These are phyloP conservation scores for Rhizomucor miehei DNA, from an alignment of 371 early-diverging fungal genomes.

Conservation along the genomic window DNA sequence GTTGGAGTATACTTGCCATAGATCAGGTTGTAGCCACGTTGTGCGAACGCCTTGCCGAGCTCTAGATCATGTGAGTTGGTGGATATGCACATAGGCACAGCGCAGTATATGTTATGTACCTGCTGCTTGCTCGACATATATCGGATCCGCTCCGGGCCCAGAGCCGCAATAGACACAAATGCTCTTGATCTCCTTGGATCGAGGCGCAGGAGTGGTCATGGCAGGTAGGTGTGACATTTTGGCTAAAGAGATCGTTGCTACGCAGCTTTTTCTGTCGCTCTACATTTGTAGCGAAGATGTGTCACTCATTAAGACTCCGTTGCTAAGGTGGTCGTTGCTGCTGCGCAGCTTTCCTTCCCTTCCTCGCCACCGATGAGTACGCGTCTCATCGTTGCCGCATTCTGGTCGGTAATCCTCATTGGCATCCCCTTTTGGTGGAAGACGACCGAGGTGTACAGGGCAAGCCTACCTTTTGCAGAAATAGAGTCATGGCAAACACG, in stretches of 20 bases:
- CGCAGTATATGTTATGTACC: slow-evolving; percentile 25
- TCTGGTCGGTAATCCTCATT: slow-evolving; percentile 65
- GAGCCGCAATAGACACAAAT: slow-evolving; percentile 84
- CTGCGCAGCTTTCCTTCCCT: too few species aligned
- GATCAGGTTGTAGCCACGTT: slow-evolving; percentile 67
- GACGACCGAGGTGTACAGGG: slow-evolving; percentile 88
- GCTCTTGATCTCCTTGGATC: slow-evolving; percentile 29
- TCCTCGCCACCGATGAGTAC: slow-evolving; percentile 13
- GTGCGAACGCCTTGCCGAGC: slow-evolving; percentile 63
- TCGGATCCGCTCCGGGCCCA: slow-evolving; percentile 46
- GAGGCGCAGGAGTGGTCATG: slow-evolving; percentile 6
- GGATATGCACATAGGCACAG: neutral
- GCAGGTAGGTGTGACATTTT: slow-evolving; percentile 3
- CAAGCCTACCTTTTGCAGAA: slow-evolving; percentile 70
- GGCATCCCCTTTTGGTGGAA: slow-evolving; percentile 92
- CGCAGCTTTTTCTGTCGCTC: too few species aligned
- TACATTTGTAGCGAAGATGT: too few species aligned
- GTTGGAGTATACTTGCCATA: slow-evolving; percentile 53
- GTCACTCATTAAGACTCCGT: too few species aligned
- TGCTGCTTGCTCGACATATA: slow-evolving; percentile 53
- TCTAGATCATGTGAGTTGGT: slow-evolving; percentile 20
- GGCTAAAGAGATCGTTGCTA: too few species aligned
- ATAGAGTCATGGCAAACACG: slow-evolving; percentile 62
- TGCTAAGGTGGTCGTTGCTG: too few species aligned
- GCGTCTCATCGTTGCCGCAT: slow-evolving; percentile 49